These are phyloP conservation scores for Candida piceae DNA, from an alignment of 805 yeast species.

Conservation along the genomic window DNA sequence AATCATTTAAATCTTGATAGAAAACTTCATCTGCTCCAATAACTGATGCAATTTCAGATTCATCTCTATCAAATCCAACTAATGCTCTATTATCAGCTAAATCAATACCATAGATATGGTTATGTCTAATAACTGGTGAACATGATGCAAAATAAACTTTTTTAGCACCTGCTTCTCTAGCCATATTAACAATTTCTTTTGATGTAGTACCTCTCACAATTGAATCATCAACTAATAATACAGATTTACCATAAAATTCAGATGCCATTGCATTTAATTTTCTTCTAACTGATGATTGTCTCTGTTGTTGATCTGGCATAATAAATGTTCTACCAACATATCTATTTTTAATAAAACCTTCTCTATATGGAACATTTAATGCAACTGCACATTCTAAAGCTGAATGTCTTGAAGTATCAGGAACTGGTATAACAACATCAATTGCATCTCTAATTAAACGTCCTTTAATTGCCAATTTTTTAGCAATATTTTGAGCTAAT, in stretches of 20 bases:
- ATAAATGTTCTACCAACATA: slow-evolving; percentile 97
- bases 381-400: slow-evolving; percentile 88
- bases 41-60: slow-evolving; percentile 65
- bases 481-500: slow-evolving; percentile 66
- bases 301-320: slow-evolving; percentile 95
- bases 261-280: slow-evolving; percentile 94
- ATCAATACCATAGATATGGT: slow-evolving; percentile 97
- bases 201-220: slow-evolving; percentile 98
- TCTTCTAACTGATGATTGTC: slow-evolving; percentile 89
- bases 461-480: slow-evolving; percentile 33
- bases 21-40: slow-evolving; percentile 91
- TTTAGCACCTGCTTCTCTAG: slow-evolving; percentile 96
- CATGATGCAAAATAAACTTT: slow-evolving; percentile 95
- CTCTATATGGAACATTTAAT: slow-evolving; percentile 80
- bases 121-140: slow-evolving; percentile 95
- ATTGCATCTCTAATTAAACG: slow-evolving; percentile 50
- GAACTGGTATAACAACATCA: slow-evolving; percentile 96
- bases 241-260: slow-evolving; percentile 82
- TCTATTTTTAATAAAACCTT: slow-evolving; percentile 94
- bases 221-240: slow-evolving; percentile 91
- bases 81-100: slow-evolving; percentile 91
- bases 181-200: slow-evolving; percentile 94
- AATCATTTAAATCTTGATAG: slow-evolving; percentile 80
- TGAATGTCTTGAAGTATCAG: slow-evolving; percentile 95
- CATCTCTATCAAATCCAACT: slow-evolving; percentile 78